phyloP scores from a whole-genome alignment of 306 rosid genomes.

The Elaeagnus macrophylla region DNA sequence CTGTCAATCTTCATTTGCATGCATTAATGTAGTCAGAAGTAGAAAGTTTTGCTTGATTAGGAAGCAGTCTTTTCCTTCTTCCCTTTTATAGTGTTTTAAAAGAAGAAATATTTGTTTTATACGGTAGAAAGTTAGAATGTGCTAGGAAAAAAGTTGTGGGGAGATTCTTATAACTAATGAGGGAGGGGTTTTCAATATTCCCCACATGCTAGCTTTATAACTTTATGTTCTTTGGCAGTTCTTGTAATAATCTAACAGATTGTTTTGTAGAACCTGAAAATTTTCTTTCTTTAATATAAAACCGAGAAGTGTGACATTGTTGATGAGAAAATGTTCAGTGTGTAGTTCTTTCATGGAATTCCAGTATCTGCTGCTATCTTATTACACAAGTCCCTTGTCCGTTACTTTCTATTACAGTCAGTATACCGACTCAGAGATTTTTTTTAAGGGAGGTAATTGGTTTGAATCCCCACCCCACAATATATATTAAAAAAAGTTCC shows the following conservation, averaged over 20 bases:
- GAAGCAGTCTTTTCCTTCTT: slow-evolving; percentile 19
- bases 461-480: too few species aligned
- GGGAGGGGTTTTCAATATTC: slow-evolving; percentile 27
- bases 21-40: slow-evolving; percentile 55
- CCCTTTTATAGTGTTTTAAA: slow-evolving; percentile 31
- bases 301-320: too few species aligned
- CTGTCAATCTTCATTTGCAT: slow-evolving; percentile 29
- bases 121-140: slow-evolving; percentile 50
- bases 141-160: slow-evolving; percentile 42
- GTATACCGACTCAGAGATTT: too few species aligned
- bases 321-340: too few species aligned
- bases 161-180: slow-evolving; percentile 47
- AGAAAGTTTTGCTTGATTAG: slow-evolving; percentile 66
- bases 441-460: too few species aligned
- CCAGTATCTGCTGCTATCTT: too few species aligned
- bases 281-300: not conserved
- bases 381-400: too few species aligned
- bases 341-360: too few species aligned
- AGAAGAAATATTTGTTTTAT: slow-evolving; percentile 42
- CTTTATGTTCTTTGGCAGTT: slow-evolving; percentile 41
- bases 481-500: too few species aligned
- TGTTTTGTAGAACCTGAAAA: slow-evolving; percentile 26
- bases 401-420: too few species aligned
- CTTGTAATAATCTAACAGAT: slow-evolving; percentile 55
- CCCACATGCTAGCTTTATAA: slow-evolving; percentile 47